These are phyloP conservation scores for Holtermannia corniformis DNA, from an alignment of 768 basidiomycete species.

Conservation along the genomic window DNA sequence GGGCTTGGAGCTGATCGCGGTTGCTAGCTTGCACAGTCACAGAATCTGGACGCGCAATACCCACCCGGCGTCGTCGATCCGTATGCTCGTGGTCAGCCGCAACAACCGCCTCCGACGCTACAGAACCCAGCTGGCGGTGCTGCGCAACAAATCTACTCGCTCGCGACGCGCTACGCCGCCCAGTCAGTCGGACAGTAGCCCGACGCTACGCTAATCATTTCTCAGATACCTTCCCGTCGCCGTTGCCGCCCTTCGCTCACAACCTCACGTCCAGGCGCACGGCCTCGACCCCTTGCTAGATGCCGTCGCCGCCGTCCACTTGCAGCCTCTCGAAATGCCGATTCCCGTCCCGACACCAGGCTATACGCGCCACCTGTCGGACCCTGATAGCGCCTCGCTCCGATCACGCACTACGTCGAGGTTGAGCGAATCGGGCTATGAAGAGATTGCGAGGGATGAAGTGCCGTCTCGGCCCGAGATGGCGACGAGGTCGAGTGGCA, in stretches of 20 bases:
- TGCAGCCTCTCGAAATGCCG: conserved; percentile 19
- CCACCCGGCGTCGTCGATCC: not conserved
- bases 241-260: conserved; percentile 16
- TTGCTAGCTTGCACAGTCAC: not conserved
- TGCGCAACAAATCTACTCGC: conserved; percentile 26
- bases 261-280: not conserved
- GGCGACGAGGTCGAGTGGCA: conserved; percentile 20
- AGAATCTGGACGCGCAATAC: not conserved
- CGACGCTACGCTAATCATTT: not conserved
- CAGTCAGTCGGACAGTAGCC: conserved; percentile 19
- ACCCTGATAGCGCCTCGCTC: conserved; percentile 5
- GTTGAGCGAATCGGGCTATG: conserved; percentile 16
- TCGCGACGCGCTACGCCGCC: conserved; percentile 27
- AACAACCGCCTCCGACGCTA: conserved; percentile 31
- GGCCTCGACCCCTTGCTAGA: not conserved
- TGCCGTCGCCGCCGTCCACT: not conserved
- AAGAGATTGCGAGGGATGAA: conserved; percentile 30
- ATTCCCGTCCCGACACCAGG: conserved; percentile 23
- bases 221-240: conserved; percentile 28
- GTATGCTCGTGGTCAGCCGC: not conserved
- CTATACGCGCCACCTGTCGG: not conserved
- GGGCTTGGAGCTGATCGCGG: not conserved
- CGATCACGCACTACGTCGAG: conserved; percentile 15
- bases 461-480: conserved; percentile 4
- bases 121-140: conserved; percentile 39